phyloP scores from a whole-genome alignment of 2,329 filamentous ascomycete species.

The Aureobasidium vineae region DNA sequence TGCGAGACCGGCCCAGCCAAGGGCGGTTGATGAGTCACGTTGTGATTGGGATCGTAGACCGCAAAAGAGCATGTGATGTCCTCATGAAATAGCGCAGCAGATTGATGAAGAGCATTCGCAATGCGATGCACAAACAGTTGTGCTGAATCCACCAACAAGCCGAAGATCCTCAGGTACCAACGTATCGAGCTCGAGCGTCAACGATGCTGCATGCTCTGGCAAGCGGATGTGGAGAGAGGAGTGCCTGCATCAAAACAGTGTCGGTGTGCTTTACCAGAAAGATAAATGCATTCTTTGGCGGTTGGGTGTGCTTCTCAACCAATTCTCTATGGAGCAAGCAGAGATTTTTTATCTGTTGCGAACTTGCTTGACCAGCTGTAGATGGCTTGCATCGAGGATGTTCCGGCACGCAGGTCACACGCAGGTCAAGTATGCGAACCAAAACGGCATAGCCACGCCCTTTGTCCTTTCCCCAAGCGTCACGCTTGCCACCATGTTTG shows the following conservation, averaged over 20 bases:
- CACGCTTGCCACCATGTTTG: conserved; percentile 22
- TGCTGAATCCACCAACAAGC: conserved; percentile 2
- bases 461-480: conserved; percentile 29
- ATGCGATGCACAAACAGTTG: conserved; percentile 2
- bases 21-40: conserved; percentile 1
- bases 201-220: conserved; percentile 21
- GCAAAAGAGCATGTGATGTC: conserved; percentile 12
- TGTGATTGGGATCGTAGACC: neutral
- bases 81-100: neutral
- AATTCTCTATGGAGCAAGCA: neutral
- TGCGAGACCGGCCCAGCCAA: conserved; percentile 13
- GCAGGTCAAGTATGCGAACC: conserved; percentile 30
- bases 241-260: conserved; percentile 19
- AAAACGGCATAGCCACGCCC: conserved; percentile 24
- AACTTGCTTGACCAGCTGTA: neutral
- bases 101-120: conserved; percentile 5
- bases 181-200: conserved; percentile 25
- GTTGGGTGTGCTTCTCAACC: neutral
- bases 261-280: conserved; percentile 22
- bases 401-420: conserved; percentile 28
- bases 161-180: conserved; percentile 24
- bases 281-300: neutral
- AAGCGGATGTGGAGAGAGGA: conserved; percentile 11
- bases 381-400: conserved; percentile 2
- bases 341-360: neutral